These are phyloP conservation scores for Raffaelea albimanens DNA, from an alignment of 2,329 filamentous ascomycete species.

Conservation along the genomic window DNA sequence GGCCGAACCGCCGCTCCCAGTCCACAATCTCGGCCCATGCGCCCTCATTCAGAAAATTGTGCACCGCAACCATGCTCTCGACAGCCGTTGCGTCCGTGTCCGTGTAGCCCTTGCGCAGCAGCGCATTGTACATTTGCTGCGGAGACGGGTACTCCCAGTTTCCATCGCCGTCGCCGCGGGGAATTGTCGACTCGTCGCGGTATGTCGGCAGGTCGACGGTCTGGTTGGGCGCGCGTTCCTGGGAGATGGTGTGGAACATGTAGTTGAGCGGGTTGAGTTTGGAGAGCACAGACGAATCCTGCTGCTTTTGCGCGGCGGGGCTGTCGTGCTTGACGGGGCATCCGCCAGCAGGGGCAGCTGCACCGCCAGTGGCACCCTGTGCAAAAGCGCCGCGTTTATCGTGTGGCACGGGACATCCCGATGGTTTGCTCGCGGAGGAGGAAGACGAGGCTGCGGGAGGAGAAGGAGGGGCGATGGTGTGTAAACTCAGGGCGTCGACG, in stretches of 20 bases:
- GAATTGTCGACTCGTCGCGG: constrained; percentile 82
- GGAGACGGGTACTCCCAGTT: constrained; percentile 98
- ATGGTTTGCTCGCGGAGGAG: constrained; percentile 22
- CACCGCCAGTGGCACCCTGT: too few species aligned
- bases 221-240: constrained; percentile 67
- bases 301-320: constrained; percentile 5
- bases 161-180: constrained; percentile 65
- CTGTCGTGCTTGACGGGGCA: constrained; percentile 8
- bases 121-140: constrained; percentile 99
- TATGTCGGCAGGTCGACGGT: constrained; percentile 63
- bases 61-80: constrained; percentile 92
- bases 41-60: constrained; percentile 97
- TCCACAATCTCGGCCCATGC: constrained; percentile 92
- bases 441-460: constrained; percentile 19
- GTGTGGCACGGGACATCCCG: constrained; percentile 10
- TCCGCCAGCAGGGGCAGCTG: background rate
- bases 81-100: constrained; percentile 91
- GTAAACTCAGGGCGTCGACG: constrained; percentile 34
- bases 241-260: constrained; percentile 84
- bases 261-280: constrained; percentile 72
- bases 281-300: constrained; percentile 27
- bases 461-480: constrained; percentile 12
- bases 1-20: constrained; percentile 81
- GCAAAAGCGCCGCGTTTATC: constrained; percentile 6
- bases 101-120: constrained; percentile 89